Evolutionary conservation across 805 yeast species (phyloP), one percentile per base, ranked within the genome.

Genomic region (Maudiozyma turicensis): DNA sequence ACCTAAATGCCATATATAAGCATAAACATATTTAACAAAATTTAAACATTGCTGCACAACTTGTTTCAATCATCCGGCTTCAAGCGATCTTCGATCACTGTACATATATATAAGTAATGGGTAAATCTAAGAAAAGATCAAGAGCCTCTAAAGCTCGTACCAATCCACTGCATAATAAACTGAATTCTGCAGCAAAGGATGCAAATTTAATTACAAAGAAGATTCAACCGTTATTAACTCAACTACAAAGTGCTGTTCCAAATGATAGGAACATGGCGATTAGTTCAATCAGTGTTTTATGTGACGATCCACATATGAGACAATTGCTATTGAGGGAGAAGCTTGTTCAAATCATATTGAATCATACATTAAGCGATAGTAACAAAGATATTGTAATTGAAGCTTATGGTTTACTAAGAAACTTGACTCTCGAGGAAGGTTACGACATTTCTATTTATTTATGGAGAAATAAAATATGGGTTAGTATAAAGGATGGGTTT

Each of bases 371-470:
- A 26, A 77, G 76, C 43, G 95, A 87, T 61, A 61, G 74, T 20
- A 75, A 82, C 54, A 82, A 81, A 49, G 96, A 88, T 55, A 78
- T 87, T 43, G 83, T 86, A 15, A 84, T 85, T 20, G 95, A 85
- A 58, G 74, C 91, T 1, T 82, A 80, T 57, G 97, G 96, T 1
- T 70, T 91, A 28, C 68, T 93, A 53, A 76, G 96, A 62, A 88
- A 85, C 60, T 61, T 91, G 49, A 82, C 84, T 3, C 72, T 87
- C 47, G 95, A 87, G 60, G 95, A 89, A 66, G 97, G 96, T 20
- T 82, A 86, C 57, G 95, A 87, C 54, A 76, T 87, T 37, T 80
- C 88, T 30, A 76, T 78, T 20, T 79, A 77, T 63, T 64, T 86
- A 48, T 84, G 95, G 86, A 77, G 97, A 61, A 79, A 80, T 14